Percentiles rank a stretch among this genome's conserved stretches.
Evolutionary conservation across 768 basidiomycete species (phyloP).

Genomic region (Lactifluus volemus): DNA sequence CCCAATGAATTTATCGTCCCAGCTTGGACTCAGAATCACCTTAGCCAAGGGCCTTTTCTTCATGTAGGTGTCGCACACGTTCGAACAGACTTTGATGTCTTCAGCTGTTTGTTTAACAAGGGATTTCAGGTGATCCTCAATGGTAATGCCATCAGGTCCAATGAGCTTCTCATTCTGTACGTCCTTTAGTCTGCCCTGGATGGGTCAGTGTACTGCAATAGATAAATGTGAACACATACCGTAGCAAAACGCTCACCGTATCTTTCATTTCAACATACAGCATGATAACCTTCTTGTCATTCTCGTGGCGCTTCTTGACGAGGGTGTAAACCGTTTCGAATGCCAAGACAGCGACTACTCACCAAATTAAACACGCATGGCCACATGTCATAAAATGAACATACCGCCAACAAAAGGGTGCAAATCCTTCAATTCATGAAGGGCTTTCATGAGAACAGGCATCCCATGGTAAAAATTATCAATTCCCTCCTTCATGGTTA

Average conservation of each 20-base stretch:
- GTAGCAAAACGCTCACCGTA: slow-evolving; percentile 30
- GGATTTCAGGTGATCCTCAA: slow-evolving; percentile 28
- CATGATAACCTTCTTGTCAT: slow-evolving; percentile 39
- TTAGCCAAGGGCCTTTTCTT: slow-evolving; percentile 26
- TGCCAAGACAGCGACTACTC: slow-evolving; percentile 39
- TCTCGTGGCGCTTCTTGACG: slow-evolving; percentile 40
- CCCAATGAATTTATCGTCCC: slow-evolving; percentile 24
- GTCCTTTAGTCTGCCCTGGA: slow-evolving; percentile 24
- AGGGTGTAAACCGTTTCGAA: slow-evolving; percentile 42
- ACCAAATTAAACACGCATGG: background rate
- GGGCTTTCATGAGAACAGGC: slow-evolving; percentile 23
- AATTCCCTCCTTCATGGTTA: slow-evolving; percentile 18
- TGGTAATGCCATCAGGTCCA: slow-evolving; percentile 28
- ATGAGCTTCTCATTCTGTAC: slow-evolving; percentile 25
- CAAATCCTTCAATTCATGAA: slow-evolving; percentile 24
- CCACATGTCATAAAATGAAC: background rate
- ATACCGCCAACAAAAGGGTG: slow-evolving; percentile 26
- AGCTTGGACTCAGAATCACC: slow-evolving; percentile 24
- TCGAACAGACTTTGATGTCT: slow-evolving; percentile 28
- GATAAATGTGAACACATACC: background rate
- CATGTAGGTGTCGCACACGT: slow-evolving; percentile 27
- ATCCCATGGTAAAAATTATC: slow-evolving; percentile 22
- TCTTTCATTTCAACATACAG: slow-evolving; percentile 44
- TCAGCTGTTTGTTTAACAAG: slow-evolving; percentile 25
- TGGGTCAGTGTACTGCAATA: background rate